Evolutionary conservation across 371 early-diverging fungal species (phyloP).

Genomic region (Mucor indicus): DNA sequence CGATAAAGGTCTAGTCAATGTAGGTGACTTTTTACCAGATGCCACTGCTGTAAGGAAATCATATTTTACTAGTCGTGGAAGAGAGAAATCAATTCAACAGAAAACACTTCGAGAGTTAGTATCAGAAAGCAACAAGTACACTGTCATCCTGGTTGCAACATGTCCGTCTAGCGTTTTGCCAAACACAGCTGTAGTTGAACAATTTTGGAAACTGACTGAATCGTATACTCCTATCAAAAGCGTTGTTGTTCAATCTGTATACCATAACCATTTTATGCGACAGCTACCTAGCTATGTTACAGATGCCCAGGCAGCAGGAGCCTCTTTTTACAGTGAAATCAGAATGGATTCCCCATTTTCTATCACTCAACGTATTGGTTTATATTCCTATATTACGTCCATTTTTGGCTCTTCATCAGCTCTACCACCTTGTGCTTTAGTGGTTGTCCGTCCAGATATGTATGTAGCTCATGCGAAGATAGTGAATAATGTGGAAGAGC

Average conservation of each 20-base stretch:
- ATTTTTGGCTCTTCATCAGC: neutral
- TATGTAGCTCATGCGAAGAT: constrained; percentile 11
- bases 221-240: neutral
- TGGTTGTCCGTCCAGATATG: constrained; percentile 12
- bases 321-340: constrained; percentile 10
- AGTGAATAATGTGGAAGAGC: constrained; percentile 8
- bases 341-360: constrained; percentile 4
- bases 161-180: neutral
- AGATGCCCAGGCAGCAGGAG: neutral
- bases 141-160: neutral
- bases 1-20: constrained; percentile 8
- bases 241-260: constrained; percentile 3
- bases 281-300: constrained; percentile 2
- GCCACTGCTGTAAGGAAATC: constrained; percentile 3
- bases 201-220: constrained; percentile 1
- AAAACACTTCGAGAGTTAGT: neutral
- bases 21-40: constrained; percentile 17
- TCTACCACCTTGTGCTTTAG: neutral
- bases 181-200: neutral
- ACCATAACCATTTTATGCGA: neutral
- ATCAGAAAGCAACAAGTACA: neutral
- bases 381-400: neutral
- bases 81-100: neutral
- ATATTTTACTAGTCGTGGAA: neutral
- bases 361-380: constrained; percentile 3